These are phyloP conservation scores for Peribolospora kevripleyi DNA, from an alignment of 768 basidiomycete species.

Conservation along the genomic window DNA sequence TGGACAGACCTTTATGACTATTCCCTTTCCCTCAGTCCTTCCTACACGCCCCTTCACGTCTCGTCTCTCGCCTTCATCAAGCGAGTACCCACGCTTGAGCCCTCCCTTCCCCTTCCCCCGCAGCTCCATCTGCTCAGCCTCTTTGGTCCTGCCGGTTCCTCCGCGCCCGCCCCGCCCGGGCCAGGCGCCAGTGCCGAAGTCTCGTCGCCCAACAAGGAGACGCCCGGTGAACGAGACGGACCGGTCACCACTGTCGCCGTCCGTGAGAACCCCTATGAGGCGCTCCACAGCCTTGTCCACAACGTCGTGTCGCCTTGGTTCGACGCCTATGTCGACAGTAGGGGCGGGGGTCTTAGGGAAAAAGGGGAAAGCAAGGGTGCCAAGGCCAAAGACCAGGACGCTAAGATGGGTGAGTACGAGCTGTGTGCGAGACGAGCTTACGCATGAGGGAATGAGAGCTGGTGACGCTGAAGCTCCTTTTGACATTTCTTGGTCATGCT, in stretches of 20 bases:
- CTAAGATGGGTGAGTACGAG: constrained; percentile 41
- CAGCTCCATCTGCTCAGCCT: constrained; percentile 85
- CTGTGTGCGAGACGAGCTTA: neutral
- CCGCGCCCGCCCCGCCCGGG: constrained; percentile 6
- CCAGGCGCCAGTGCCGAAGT: constrained; percentile 11
- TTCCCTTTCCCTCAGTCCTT: constrained; percentile 35
- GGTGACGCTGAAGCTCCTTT: neutral
- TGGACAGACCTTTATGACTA: constrained; percentile 31
- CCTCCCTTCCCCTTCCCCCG: constrained; percentile 45
- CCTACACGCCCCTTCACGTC: constrained; percentile 52
- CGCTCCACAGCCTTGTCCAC: constrained; percentile 81
- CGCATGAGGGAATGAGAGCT: neutral
- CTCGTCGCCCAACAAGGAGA: constrained; percentile 7
- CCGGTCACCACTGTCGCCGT: constrained; percentile 20
- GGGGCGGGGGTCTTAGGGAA: constrained; percentile 28
- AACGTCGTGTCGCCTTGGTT: constrained; percentile 94
- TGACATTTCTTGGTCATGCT: neutral
- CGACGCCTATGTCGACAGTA: constrained; percentile 79
- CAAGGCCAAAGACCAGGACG: constrained; percentile 40
- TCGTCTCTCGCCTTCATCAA: constrained; percentile 90
- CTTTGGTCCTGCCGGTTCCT: constrained; percentile 22
- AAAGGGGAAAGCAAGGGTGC: constrained; percentile 10
- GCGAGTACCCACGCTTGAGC: constrained; percentile 50
- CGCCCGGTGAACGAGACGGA: constrained; percentile 37
- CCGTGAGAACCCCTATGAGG: constrained; percentile 48